These are phyloP conservation scores for Ammopiptanthus mongolicus DNA, from an alignment of 306 rosid species.

Conservation along the genomic window DNA sequence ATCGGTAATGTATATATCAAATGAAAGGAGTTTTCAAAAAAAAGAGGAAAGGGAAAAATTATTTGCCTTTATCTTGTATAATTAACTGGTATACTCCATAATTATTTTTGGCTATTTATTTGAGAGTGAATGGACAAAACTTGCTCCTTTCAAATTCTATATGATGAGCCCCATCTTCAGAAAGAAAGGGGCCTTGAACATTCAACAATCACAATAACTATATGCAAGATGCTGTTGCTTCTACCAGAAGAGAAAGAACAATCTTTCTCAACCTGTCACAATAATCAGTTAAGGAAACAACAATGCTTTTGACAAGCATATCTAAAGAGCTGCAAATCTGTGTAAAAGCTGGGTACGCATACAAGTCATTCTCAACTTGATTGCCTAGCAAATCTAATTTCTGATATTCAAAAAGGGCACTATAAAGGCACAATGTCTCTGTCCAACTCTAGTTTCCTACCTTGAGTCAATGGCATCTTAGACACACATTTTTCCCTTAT, in stretches of 20 bases:
- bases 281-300: not conserved
- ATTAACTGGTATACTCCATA: not conserved
- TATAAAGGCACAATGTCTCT: conserved; percentile 9
- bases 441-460: conserved; percentile 1
- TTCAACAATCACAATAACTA: conserved; percentile 4
- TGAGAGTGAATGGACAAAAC: not conserved
- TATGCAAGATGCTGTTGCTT: not conserved
- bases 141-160: not conserved
- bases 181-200: not conserved
- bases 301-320: not conserved
- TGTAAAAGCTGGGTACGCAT: not conserved
- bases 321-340: conserved; percentile 4
- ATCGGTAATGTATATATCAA: too few species aligned
- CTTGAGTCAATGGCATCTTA: conserved; percentile 16
- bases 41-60: not conserved
- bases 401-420: not conserved
- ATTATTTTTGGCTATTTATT: not conserved
- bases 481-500: conserved; percentile 4
- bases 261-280: not conserved
- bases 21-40: too few species aligned
- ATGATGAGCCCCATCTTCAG: conserved; percentile 11
- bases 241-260: not conserved
- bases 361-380: conserved; percentile 20
- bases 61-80: not conserved
- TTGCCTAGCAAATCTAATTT: not conserved